These are phyloP conservation scores for Voacanga thouarsii DNA, from an alignment of 257 asterid genomes.

Conservation along the genomic window DNA sequence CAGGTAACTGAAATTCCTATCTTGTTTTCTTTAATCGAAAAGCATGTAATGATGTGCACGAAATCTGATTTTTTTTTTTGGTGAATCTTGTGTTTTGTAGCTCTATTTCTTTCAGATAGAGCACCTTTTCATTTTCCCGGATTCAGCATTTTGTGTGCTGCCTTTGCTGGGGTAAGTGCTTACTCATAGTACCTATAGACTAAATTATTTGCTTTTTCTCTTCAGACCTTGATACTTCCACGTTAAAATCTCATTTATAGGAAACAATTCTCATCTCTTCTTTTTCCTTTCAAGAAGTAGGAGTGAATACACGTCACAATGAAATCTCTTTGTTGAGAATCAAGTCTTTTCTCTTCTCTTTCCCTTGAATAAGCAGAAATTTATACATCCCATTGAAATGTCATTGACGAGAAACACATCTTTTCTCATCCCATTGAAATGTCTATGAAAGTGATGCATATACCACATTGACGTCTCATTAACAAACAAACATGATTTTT, in stretches of 20 bases:
- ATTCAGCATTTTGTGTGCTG: conserved; percentile 78
- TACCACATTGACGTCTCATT: background rate
- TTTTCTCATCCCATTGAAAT: background rate
- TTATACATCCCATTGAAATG: background rate
- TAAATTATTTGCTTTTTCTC: background rate
- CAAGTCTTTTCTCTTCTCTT: background rate
- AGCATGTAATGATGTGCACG: background rate
- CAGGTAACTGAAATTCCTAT: conserved; percentile 37
- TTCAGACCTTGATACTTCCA: background rate
- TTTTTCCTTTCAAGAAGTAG: background rate
- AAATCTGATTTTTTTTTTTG: background rate
- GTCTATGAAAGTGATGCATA: no score
- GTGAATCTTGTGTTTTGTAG: conserved; percentile 26
- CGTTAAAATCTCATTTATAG: background rate
- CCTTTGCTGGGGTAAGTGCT: conserved; percentile 61
- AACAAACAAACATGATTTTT: background rate
- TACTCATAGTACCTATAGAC: background rate
- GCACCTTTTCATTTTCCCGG: conserved; percentile 93
- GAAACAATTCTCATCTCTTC: background rate
- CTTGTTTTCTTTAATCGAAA: background rate
- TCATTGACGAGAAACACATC: no score
- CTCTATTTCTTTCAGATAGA: conserved; percentile 64
- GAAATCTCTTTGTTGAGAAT: background rate
- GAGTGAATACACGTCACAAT: background rate
- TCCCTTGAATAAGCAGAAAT: background rate